Percentiles rank a stretch among this genome's conserved stretches.
These are phyloP conservation scores for Ettlia oleoabundans DNA, from an alignment of 139 green algal genomes.

Conservation along the genomic window DNA sequence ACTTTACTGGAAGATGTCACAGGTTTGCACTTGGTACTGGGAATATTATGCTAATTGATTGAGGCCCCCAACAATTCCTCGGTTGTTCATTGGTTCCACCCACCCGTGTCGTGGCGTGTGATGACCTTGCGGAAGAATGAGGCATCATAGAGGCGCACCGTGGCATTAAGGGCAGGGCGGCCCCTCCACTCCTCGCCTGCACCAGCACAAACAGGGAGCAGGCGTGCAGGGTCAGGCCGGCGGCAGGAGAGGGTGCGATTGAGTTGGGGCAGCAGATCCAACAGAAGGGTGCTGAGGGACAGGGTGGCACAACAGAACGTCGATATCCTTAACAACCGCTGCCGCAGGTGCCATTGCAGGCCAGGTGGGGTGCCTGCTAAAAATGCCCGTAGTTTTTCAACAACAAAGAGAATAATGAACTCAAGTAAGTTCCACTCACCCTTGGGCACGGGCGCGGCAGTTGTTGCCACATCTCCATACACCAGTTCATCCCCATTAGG, in stretches of 20 bases:
- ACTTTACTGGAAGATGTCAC: too few relatives aligned
- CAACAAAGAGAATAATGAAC: not conserved
- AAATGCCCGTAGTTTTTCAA: too few relatives aligned
- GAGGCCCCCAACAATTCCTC: too few relatives aligned
- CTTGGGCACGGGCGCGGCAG: not conserved
- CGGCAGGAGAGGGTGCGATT: not conserved
- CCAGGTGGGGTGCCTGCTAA: too few relatives aligned
- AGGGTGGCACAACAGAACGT: too few relatives aligned
- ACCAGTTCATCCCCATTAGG: slow-evolving; percentile 79
- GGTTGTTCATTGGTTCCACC: too few relatives aligned
- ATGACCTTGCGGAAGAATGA: slow-evolving; percentile 85
- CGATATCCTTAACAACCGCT: too few relatives aligned
- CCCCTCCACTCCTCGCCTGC: slow-evolving; percentile 70
- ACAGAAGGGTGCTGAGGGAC: too few relatives aligned
- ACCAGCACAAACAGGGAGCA: not conserved
- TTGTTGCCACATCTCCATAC: slow-evolving; percentile 60
- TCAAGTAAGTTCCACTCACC: not conserved
- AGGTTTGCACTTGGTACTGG: too few relatives aligned
- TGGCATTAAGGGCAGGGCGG: slow-evolving; percentile 56
- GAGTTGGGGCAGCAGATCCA: not conserved
- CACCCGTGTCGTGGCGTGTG: slow-evolving; percentile 74
- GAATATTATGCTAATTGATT: too few relatives aligned
- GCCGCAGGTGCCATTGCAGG: too few relatives aligned
- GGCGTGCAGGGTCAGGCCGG: too few relatives aligned
- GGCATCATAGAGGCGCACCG: slow-evolving; percentile 73